Conservation (phyloP, 192 early-diverging fungal genomes). For the Linnemannia schmuckeri region DNA sequence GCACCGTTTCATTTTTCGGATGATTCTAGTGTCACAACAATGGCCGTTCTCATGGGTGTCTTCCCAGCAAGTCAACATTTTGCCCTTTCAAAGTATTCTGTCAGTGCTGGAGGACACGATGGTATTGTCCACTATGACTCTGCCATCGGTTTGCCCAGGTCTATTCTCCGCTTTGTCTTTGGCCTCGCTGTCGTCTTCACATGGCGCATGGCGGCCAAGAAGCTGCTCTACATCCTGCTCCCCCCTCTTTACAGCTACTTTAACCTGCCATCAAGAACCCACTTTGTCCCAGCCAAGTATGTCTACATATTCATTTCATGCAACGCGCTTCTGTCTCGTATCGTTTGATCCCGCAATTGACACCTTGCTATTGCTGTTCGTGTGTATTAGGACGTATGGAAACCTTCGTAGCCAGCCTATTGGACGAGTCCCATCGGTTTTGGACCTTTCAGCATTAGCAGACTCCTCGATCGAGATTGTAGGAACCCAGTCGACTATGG, state of each 20-base stretch:
- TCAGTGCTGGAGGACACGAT: slow-evolving; percentile 24
- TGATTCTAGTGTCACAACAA: slow-evolving; percentile 35
- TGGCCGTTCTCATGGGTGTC: slow-evolving; percentile 54
- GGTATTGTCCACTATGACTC: slow-evolving; percentile 49
- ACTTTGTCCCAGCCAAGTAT: slow-evolving; percentile 53
- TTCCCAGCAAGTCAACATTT: slow-evolving; percentile 54
- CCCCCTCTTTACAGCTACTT: slow-evolving; percentile 67
- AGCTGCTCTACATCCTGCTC: slow-evolving; percentile 59
- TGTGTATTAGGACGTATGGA: slow-evolving; percentile 37
- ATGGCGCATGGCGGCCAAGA: slow-evolving; percentile 66
- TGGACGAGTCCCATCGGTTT: slow-evolving; percentile 46
- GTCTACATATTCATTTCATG: not conserved
- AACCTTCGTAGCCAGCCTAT: slow-evolving; percentile 48
- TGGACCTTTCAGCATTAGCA: slow-evolving; percentile 47
- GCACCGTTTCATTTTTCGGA: not conserved
- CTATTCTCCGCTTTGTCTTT: slow-evolving; percentile 51
- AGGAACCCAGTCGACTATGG: slow-evolving; percentile 65
- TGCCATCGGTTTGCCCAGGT: slow-evolving; percentile 22
- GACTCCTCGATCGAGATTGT: slow-evolving; percentile 60
- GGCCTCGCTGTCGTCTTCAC: slow-evolving; percentile 65
- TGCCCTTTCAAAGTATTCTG: slow-evolving; percentile 31
- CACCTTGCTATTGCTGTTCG: not conserved
- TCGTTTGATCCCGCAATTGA: not conserved
- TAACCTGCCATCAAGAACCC: slow-evolving; percentile 62
- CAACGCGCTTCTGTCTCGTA: no score